Evolutionary conservation across 805 yeast genomes (phyloP), one percentile per base, ranked within the genome.

Genomic region (Candida pseudofarinosa): DNA sequence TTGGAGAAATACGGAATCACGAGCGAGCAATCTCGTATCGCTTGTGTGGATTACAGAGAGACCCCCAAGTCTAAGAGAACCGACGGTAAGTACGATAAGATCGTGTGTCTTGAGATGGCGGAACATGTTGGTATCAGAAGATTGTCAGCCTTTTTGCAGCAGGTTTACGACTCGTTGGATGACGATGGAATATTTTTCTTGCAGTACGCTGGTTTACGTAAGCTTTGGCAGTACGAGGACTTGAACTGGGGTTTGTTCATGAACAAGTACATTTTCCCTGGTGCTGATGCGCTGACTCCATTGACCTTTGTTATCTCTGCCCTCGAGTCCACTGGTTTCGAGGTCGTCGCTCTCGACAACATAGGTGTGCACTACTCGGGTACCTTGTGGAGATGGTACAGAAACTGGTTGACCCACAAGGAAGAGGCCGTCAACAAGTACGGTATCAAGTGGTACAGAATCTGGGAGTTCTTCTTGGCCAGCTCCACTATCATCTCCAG

Each of bases 211-310:
- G 97, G 97, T 42, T 70, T 88, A 56, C 81, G 96, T 73, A 89
- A 88, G 71, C 73, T 77, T 45, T 88, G 96, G 97, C 96, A 88
- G 71, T 88, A 87, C 67, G 96, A 88, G 71, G 97, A 88, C 65
- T 76, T 88, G 58, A 74, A 81, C 66, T 88, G 96, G 97, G 97
- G 97, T 56, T 74, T 89, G 62, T 88, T 88, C 69, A 89, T 88
- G 96, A 88, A 89, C 80, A 88, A 87, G 74, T 88, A 87, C 69
- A 84, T 88, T 62, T 88, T 88, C 88, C 96, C 97, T 35, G 97
- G 97, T 68, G 96, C 96, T 40, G 97, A 88, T 70, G 96, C 96
- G 38, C 87, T 95, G 4, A 89, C 97, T 44, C 97, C 97, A 32
- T 77, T 89, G 54, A 88, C 88, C 46, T 89, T 86, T 59, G 91